Evolutionary conservation across 148 eudicot genomes (phyloP), one percentile per base, ranked within the genome.

Genomic region (Suaeda aralocaspica): DNA sequence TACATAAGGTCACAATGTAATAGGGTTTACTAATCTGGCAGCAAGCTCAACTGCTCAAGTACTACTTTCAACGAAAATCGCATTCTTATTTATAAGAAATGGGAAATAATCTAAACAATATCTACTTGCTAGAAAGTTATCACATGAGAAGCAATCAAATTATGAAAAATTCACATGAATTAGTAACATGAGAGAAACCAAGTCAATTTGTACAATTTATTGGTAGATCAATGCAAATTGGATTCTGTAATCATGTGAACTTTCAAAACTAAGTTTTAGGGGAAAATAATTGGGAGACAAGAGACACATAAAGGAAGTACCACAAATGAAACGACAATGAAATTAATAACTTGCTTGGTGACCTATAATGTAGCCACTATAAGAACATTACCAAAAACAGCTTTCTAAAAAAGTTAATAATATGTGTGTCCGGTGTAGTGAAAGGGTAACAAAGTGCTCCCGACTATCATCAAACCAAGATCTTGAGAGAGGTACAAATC

Each of bases 21-120:
- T n/a, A n/a, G n/a, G n/a, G n/a, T n/a, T n/a, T n/a, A n/a, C n/a
- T n/a, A n/a, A n/a, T n/a, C n/a, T n/a, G n/a, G n/a, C n/a, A n/a
- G n/a, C n/a, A n/a, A n/a, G n/a, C n/a, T n/a, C n/a, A n/a, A n/a
- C 15, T n/a, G 2, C 24, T 46, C 24, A 19, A 44, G 24, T 48
- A 57, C 66, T 34, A 16, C 60, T 29, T 69, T 24, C 68, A n/a
- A 63, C 10, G 62, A 53, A 64, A 24, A 61, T 34, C 16, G 18
- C 44, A 10, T 3, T 13, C 46, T 58, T 36, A 56, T 10, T 59
- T 12, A 66, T 19, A 53, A 57, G 24, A 30, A 46, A 51, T 67
- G 56, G 33, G 44, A 22, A 15, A 70, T n/a, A 33, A 9, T 6
- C 74, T 52, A 21, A 24, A 59, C 56, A 49, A 18, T 39, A 28